Conservation (phyloP, 176 grass and related monocot genomes). For the Musa itinerans region DNA sequence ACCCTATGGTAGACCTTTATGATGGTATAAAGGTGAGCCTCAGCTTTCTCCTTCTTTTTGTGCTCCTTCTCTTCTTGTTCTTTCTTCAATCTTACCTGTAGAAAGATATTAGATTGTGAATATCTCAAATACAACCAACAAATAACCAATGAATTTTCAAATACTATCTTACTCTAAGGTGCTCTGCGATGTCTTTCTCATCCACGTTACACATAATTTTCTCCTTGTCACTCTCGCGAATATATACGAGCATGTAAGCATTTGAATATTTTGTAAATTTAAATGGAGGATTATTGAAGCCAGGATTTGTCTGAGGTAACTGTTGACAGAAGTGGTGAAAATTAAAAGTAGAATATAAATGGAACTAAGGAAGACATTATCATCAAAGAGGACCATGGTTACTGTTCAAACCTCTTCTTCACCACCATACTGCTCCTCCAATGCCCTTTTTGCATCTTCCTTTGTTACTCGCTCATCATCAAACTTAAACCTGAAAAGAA, state of each 20-base stretch:
- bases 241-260: conserved; percentile 99
- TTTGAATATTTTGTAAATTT: conserved; percentile 99
- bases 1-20: conserved; percentile 61
- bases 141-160: conserved; percentile 11
- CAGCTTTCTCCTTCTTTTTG: conserved; percentile 96
- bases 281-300: conserved; percentile 90
- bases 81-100: conserved; percentile 89
- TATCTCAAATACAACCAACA: conserved; percentile 12
- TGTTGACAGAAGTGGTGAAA: conserved; percentile 30
- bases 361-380: not conserved
- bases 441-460: conserved; percentile 81
- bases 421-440: conserved; percentile 99
- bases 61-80: conserved; percentile 95
- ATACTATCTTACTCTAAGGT: conserved; percentile 66
- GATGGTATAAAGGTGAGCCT: conserved; percentile 96
- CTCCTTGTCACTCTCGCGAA: conserved; percentile 93
- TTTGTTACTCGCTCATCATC: conserved; percentile 99
- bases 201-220: conserved; percentile 98
- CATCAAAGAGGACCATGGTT: not conserved
- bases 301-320: conserved; percentile 95
- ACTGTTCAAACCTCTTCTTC: conserved; percentile 73
- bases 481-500: conserved; percentile 81
- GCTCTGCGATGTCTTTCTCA: conserved; percentile 93
- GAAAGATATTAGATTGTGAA: conserved; percentile 16
- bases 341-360: conserved; percentile 20